Conservation (phyloP, 257 asterid species). For the Paulownia fortunei region DNA sequence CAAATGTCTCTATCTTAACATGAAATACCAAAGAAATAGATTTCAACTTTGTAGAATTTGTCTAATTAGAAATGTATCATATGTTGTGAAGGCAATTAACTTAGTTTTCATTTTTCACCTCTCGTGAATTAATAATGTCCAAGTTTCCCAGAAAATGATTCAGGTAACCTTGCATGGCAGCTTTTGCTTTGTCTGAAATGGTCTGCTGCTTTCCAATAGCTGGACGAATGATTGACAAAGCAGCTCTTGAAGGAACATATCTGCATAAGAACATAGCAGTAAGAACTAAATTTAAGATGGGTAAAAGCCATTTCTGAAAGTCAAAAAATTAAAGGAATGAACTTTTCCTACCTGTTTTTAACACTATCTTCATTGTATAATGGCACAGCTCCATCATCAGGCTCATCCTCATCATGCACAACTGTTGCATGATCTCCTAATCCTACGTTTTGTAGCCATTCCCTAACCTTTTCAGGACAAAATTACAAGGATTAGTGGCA, state of each 20-base stretch:
- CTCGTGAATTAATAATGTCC: conserved; percentile 81
- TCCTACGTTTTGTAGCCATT: conserved; percentile 86
- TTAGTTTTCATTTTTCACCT: conserved; percentile 60
- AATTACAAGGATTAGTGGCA: conserved; percentile 30
- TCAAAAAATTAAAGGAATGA: conserved; percentile 13
- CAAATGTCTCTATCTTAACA: background rate
- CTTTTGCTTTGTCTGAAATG: conserved; percentile 76
- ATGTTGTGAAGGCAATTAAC: conserved; percentile 22
- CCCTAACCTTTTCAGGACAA: conserved; percentile 67
- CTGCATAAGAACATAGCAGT: conserved; percentile 51
- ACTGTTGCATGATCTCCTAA: conserved; percentile 81
- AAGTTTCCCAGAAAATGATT: conserved; percentile 88
- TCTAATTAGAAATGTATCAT: conserved; percentile 17
- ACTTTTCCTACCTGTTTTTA: conserved; percentile 61
- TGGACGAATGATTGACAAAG: conserved; percentile 85
- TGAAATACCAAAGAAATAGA: background rate
- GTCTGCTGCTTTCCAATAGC: conserved; percentile 76
- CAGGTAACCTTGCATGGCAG: conserved; percentile 95
- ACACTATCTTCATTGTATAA: conserved; percentile 59
- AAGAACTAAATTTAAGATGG: conserved; percentile 14
- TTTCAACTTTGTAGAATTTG: background rate
- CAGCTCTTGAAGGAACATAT: conserved; percentile 85
- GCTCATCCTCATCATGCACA: conserved; percentile 80
- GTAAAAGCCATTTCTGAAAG: background rate
- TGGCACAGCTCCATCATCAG: conserved; percentile 84